These are phyloP conservation scores for Hemisphaericaspora xylanilytica DNA, from an alignment of 1,139 yeast species.

Conservation along the genomic window DNA sequence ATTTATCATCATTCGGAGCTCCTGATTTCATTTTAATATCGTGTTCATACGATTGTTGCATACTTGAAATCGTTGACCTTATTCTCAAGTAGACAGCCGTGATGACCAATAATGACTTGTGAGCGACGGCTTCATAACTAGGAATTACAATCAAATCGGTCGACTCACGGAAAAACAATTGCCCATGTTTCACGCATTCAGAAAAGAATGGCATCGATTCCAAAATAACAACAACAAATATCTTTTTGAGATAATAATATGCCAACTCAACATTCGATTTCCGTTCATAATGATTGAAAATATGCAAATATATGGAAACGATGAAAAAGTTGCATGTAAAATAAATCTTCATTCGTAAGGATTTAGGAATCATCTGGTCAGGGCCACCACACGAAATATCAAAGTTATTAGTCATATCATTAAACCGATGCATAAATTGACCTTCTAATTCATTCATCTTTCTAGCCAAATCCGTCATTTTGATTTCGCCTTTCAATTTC, in stretches of 20 bases:
- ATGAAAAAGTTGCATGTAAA: slow-evolving; percentile 32
- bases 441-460: slow-evolving; percentile 22
- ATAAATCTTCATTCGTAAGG: slow-evolving; percentile 29
- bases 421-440: slow-evolving; percentile 17
- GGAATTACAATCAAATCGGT: no score
- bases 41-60: no score
- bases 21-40: slow-evolving; percentile 19
- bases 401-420: no score
- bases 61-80: no score
- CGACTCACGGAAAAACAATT: no score
- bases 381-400: no score
- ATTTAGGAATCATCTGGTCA: slow-evolving; percentile 23
- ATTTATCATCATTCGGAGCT: no score
- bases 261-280: slow-evolving; percentile 22
- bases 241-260: slow-evolving; percentile 37
- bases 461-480: slow-evolving; percentile 23
- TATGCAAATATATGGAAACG: slow-evolving; percentile 35
- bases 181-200: no score
- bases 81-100: no score
- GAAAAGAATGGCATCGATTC: slow-evolving; percentile 43
- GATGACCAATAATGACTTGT: no score
- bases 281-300: slow-evolving; percentile 45
- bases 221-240: slow-evolving; percentile 26
- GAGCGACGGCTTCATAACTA: no score
- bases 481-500: no score